phyloP scores from a whole-genome alignment of 169 alveolate genomes.

The Blepharisma undulans region DNA sequence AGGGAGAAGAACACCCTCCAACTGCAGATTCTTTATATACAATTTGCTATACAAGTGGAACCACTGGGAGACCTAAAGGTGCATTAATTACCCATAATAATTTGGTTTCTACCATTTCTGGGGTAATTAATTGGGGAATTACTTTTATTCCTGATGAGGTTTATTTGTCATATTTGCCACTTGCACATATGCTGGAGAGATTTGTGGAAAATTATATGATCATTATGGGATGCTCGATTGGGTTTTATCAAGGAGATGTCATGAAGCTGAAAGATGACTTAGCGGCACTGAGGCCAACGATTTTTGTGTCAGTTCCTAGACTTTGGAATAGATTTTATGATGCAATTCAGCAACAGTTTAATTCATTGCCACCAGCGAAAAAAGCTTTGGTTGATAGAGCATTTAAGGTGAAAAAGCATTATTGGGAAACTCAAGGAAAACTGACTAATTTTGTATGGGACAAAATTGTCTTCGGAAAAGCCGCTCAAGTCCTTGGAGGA shows the following conservation, averaged over 20 bases:
- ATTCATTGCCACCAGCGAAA: background rate
- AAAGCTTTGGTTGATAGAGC: conserved; percentile 1
- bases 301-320: conserved; percentile 72
- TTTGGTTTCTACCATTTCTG: conserved; percentile 45
- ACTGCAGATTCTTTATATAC: conserved; percentile 58
- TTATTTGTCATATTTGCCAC: conserved; percentile 93
- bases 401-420: background rate
- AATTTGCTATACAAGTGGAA: conserved; percentile 88
- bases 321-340: conserved; percentile 63
- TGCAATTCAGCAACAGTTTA: conserved; percentile 43
- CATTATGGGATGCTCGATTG: conserved; percentile 78
- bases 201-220: conserved; percentile 67
- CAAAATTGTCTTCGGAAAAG: conserved; percentile 57
- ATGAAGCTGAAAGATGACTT: conserved; percentile 89
- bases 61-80: conserved; percentile 93
- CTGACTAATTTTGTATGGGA: conserved; percentile 60
- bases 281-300: conserved; percentile 66
- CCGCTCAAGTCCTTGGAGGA: conserved; percentile 75
- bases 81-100: conserved; percentile 79
- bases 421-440: background rate
- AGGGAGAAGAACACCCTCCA: background rate
- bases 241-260: conserved; percentile 91
- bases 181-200: conserved; percentile 96
- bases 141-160: conserved; percentile 67
- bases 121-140: conserved; percentile 21